These are phyloP conservation scores for Phytophthora sansomeana DNA, from an alignment of 352 stramenopile genomes.

Conservation along the genomic window DNA sequence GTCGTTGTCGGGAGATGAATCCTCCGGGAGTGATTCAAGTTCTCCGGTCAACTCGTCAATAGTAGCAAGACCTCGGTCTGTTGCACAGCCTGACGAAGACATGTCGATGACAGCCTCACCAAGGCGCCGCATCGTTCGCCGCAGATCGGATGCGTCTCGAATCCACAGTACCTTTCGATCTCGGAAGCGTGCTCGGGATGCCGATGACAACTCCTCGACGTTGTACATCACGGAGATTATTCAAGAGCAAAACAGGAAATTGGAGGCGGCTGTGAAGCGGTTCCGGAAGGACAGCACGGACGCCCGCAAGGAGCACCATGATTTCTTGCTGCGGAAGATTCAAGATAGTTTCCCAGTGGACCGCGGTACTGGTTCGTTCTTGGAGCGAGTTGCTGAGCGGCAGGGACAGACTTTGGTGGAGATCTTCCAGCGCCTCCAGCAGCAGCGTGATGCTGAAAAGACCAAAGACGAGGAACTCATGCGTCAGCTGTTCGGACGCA, in stretches of 20 bases:
- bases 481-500: constrained; percentile 34
- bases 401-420: constrained; percentile 46
- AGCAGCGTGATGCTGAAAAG: constrained; percentile 39
- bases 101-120: background rate
- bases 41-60: constrained; percentile 3
- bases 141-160: constrained; percentile 6
- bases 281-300: constrained; percentile 49
- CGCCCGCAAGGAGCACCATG: constrained; percentile 45
- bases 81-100: constrained; percentile 11
- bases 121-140: constrained; percentile 13
- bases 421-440: constrained; percentile 45
- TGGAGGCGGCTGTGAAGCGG: constrained; percentile 47
- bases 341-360: constrained; percentile 48
- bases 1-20: constrained; percentile 19
- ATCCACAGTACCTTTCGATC: background rate
- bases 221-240: constrained; percentile 48
- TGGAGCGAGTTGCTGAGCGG: constrained; percentile 45
- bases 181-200: constrained; percentile 30
- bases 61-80: constrained; percentile 3
- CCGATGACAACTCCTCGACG: constrained; percentile 24
- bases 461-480: constrained; percentile 42
- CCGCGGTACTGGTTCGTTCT: constrained; percentile 38
- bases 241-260: constrained; percentile 41
- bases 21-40: constrained; percentile 29
- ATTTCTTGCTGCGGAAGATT: constrained; percentile 44